Conservation (phyloP, 345 rosid genomes). For the Populus euphratica region DNA sequence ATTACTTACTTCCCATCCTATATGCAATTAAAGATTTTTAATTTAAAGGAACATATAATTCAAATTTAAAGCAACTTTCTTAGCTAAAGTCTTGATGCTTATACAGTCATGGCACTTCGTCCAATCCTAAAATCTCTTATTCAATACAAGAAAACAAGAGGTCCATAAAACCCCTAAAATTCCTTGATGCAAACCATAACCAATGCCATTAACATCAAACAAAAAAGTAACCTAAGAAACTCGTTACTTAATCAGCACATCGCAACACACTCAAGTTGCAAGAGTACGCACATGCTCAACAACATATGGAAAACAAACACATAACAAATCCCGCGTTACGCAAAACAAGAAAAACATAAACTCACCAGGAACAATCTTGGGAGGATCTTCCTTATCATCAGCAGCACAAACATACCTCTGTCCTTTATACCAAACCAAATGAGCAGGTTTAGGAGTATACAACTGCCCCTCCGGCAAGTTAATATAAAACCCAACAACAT, state of each 20-base stretch:
- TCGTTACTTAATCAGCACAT: background rate
- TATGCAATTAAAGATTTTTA: background rate
- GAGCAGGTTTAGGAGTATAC: slow-evolving; percentile 72
- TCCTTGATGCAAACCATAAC: background rate
- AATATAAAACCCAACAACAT: slow-evolving; percentile 86
- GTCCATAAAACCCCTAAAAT: background rate
- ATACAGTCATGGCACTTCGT: background rate
- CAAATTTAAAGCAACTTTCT: background rate
- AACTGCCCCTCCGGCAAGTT: slow-evolving; percentile 77
- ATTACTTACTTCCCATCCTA: background rate
- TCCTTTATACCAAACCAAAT: slow-evolving; percentile 79
- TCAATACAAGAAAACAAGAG: background rate
- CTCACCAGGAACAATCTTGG: slow-evolving; percentile 79
- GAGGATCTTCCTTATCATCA: slow-evolving; percentile 81
- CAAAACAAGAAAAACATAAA: background rate
- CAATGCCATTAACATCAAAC: background rate
- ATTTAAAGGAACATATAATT: background rate
- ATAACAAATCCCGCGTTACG: background rate
- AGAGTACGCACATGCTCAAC: background rate
- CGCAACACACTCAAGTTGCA: background rate
- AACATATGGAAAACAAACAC: background rate
- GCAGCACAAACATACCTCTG: slow-evolving; percentile 77
- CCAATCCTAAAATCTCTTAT: background rate
- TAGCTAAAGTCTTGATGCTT: background rate
- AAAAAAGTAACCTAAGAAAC: background rate